Evolutionary conservation across 2,329 filamentous ascomycete species (phyloP), one percentile per base, ranked within the genome.

Genomic region (Penicillium janthinellum): DNA sequence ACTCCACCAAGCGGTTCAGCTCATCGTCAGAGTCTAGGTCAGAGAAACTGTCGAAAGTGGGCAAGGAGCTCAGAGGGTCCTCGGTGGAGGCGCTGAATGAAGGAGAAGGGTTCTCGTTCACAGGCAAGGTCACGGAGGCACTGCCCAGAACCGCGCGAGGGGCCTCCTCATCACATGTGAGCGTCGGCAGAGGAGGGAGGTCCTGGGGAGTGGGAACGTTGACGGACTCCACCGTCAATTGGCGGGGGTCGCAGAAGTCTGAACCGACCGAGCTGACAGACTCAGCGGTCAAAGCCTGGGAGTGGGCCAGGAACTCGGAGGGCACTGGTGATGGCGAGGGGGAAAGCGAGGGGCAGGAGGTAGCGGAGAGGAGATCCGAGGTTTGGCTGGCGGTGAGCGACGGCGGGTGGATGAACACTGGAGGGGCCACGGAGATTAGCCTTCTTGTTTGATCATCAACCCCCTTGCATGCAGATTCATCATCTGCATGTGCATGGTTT

Each of bases 1-100:
- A 89, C 71, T 91, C 87, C 64, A 92, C 88, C 8, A 96, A 84
- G 57, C 85, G 84, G 74, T 86, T 88, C 69, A 96, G 92, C 73
- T 95, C 91, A 83, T 96, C 91, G 70, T 96, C 93, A 0, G 90
- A 92, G 75, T 96, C 93, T 58, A 96, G 84, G 70, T 96, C 92
- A 25, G 93, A 95, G 67, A 96, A 86, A 66, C 92, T 90, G 75
- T 96, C 91, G 68, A 96, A 96, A 8, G 84, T 82, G 28, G 90
- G 88, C 34, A 95, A 83, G 25, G 85, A 85, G 79, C 84, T 77
- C 63, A 83, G 80, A 58, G 79, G 76, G 66, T 84, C 80, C 67
- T 82, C 77, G 57, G 71, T 73, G 44, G 77, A 74, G 67, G 67
- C 79, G 72, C 69, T 77, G 72, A 77, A 77, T 15, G 72, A 70